Conservation (phyloP, 495 filamentous ascomycete genomes). For the Trichocladium uniseriatum region DNA sequence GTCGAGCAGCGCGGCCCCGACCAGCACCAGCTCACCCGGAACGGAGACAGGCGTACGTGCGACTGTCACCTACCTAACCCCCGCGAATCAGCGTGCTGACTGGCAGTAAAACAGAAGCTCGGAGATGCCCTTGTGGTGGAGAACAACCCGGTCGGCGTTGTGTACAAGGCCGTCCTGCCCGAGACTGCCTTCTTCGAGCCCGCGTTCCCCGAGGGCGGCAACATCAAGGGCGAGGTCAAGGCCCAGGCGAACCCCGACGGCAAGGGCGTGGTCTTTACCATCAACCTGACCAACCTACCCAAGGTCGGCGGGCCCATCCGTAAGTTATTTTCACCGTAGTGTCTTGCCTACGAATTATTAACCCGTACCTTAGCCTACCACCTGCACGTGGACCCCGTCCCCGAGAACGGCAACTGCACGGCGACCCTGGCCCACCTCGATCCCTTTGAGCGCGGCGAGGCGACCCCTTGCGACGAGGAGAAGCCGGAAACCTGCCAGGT, state of each 20-base stretch:
- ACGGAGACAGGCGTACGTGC: slow-evolving; percentile 17
- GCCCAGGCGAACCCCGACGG: slow-evolving; percentile 48
- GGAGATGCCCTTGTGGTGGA: slow-evolving; percentile 47
- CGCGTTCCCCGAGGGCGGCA: slow-evolving; percentile 41
- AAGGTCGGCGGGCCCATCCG: slow-evolving; percentile 57
- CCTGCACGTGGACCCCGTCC: slow-evolving; percentile 66
- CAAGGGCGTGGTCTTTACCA: slow-evolving; percentile 51
- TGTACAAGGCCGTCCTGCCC: slow-evolving; percentile 53
- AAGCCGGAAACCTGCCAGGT: slow-evolving; percentile 66
- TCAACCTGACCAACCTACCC: slow-evolving; percentile 60
- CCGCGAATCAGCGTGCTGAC: background rate
- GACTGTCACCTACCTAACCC: background rate
- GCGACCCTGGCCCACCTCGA: slow-evolving; percentile 53
- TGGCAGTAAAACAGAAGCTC: slow-evolving; percentile 24
- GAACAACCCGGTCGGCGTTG: slow-evolving; percentile 53
- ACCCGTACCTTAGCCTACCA: slow-evolving; percentile 56
- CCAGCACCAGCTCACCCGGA: slow-evolving; percentile 1
- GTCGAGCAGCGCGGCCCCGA: slow-evolving; percentile 2
- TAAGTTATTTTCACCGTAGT: slow-evolving; percentile 35
- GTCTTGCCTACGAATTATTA: too few relatives aligned
- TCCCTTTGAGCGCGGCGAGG: slow-evolving; percentile 50
- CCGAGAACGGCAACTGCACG: slow-evolving; percentile 69
- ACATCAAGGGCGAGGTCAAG: slow-evolving; percentile 52
- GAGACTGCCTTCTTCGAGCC: slow-evolving; percentile 38
- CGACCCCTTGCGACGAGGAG: slow-evolving; percentile 51